phyloP scores from a whole-genome alignment of 768 basidiomycete genomes.

The Postia placenta region DNA sequence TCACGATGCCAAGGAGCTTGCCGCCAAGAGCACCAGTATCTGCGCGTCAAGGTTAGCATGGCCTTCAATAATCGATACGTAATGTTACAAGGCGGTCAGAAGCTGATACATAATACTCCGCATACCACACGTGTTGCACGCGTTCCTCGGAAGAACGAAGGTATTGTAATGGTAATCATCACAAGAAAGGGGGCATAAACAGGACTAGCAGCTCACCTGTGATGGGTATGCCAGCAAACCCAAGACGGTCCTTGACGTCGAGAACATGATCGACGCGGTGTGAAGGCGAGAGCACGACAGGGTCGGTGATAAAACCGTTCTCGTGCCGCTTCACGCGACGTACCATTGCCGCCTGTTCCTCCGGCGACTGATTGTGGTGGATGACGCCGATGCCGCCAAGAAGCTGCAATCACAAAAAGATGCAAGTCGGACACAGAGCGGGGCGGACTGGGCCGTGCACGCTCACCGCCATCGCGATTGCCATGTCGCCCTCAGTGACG shows the following conservation, averaged over 20 bases:
- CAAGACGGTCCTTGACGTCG: slow-evolving; percentile 85
- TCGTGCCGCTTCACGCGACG: slow-evolving; percentile 97
- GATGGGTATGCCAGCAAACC: slow-evolving; percentile 96
- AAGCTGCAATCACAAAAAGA: slow-evolving; percentile 43
- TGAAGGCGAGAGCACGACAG: slow-evolving; percentile 77
- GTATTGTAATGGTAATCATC: slow-evolving; percentile 52
- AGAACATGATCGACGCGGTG: slow-evolving; percentile 84
- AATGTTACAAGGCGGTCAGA: slow-evolving; percentile 30
- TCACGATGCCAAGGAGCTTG: slow-evolving; percentile 94
- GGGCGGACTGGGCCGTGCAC: slow-evolving; percentile 4
- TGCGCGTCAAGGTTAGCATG: slow-evolving; percentile 25
- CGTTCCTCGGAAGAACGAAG: slow-evolving; percentile 91
- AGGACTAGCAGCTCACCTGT: slow-evolving; percentile 51
- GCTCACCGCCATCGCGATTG: slow-evolving; percentile 85
- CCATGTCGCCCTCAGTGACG: slow-evolving; percentile 94
- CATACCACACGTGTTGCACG: slow-evolving; percentile 65
- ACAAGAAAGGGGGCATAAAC: slow-evolving; percentile 8
- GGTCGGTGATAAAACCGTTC: slow-evolving; percentile 97
- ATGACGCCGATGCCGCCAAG: slow-evolving; percentile 97
- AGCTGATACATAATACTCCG: slow-evolving; percentile 37
- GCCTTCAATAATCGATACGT: slow-evolving; percentile 2
- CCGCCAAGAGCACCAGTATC: slow-evolving; percentile 85
- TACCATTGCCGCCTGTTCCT: slow-evolving; percentile 93
- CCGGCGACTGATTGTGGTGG: slow-evolving; percentile 88
- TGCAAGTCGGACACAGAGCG: slow-evolving; percentile 14